Conservation (phyloP, 2,329 filamentous ascomycete genomes). For the Beauveria sp. region DNA sequence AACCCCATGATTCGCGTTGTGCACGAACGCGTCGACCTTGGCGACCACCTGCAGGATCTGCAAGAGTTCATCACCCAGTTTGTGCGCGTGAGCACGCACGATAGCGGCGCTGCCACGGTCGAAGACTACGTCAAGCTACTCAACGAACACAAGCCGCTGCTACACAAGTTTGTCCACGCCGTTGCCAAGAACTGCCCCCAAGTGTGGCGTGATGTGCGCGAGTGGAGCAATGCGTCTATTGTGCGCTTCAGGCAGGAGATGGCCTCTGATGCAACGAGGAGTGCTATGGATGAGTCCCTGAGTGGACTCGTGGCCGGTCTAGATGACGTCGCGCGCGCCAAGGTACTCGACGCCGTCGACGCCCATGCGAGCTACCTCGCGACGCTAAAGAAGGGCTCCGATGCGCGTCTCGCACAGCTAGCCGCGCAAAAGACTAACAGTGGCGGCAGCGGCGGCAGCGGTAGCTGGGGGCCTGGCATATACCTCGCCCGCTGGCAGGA, state of each 20-base stretch:
- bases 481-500: conserved; percentile 67
- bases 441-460: not conserved
- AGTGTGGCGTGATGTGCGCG: conserved; percentile 51
- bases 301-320: conserved; percentile 39
- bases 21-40: conserved; percentile 64
- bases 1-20: conserved; percentile 67
- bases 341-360: conserved; percentile 47
- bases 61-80: conserved; percentile 66
- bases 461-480: conserved; percentile 56
- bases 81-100: conserved; percentile 49
- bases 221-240: conserved; percentile 52
- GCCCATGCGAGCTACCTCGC: conserved; percentile 54
- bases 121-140: conserved; percentile 65
- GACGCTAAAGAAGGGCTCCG: conserved; percentile 45
- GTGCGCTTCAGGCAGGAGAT: conserved; percentile 43
- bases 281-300: conserved; percentile 33
- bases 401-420: conserved; percentile 47
- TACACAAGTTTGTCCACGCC: conserved; percentile 66
- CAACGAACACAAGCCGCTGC: conserved; percentile 52
- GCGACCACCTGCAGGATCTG: conserved; percentile 57
- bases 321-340: conserved; percentile 33
- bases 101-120: conserved; percentile 38
- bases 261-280: conserved; percentile 20
- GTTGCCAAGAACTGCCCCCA: conserved; percentile 61
- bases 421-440: conserved; percentile 31